Base-by-base conservation (phyloP, 2,329 filamentous ascomycete species). In the Venturia aucupariae region DNA sequence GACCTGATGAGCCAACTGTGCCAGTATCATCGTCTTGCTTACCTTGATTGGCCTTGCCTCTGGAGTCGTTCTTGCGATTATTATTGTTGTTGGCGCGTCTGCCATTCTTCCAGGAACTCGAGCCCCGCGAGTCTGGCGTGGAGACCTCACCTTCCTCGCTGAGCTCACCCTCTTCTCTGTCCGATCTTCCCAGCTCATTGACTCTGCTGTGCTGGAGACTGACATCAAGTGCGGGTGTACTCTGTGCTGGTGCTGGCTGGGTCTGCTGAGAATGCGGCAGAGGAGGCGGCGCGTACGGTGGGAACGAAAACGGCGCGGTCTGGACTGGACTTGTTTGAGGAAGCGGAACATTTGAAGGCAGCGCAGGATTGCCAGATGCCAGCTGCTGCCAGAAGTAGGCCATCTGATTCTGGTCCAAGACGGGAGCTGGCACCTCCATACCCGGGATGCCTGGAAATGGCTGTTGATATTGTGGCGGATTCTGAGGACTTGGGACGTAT, bases 131-230 rank as follows among this genome's bases (percentile, higher is more conserved):
- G 30, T 35, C 51, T 57, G 51, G 30, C 6, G 30, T 57, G 27
- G 51, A 57, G 51, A 82, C 80, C 69, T 88, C 86, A 22, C 81
- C 83, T 69, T 91, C 89, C 69, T 93, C 90, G 67, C 85, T 89
- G 38, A 94, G 73, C 73, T 95, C 90, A 19, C 89, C 90, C 70
- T 95, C 90, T 70, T 94, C 90, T 64, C 77, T 77, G 65, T 82
- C 80, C 64, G 74, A 73, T 57, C 79, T 72, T 60, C 73, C 68
- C 38, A 73, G 70, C 19, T 73, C 70, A 38, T 67, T 67, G 13
- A 74, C 57, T 60, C 72, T 72, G 32, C 75, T 70, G 41, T 68
- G 67, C 60, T 65, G 51, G 22, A 35, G 19, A 68, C 41, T 61
- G 63, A 41, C 65, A 67, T 44, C 32, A 57, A 22, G 48, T 38